Conservation (phyloP, 1,284 basidiomycete species). For the Sporisorium iseilematis-ciliati region DNA sequence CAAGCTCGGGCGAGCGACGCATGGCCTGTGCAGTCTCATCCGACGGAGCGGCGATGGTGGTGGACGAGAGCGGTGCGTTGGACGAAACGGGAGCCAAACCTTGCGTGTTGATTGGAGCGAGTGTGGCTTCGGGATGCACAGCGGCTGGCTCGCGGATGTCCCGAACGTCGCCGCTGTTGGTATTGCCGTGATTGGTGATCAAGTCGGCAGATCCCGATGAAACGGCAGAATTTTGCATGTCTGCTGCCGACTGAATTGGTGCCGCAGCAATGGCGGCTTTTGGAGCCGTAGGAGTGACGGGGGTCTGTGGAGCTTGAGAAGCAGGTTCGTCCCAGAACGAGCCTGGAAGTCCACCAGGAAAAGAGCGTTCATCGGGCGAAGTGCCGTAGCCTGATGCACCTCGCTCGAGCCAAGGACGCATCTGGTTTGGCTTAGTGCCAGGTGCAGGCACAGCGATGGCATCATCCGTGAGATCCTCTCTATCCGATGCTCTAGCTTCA, state of each 20-base stretch:
- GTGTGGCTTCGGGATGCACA: slow-evolving; percentile 4
- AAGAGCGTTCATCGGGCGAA: slow-evolving; percentile 36
- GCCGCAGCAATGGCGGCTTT: background rate
- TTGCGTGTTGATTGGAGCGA: slow-evolving; percentile 41
- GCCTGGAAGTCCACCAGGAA: slow-evolving; percentile 45
- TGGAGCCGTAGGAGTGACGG: background rate
- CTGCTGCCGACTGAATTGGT: background rate
- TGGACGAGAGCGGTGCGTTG: slow-evolving; percentile 33
- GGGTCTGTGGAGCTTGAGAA: background rate
- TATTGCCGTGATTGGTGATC: background rate
- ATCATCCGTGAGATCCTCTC: slow-evolving; percentile 24
- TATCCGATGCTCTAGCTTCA: slow-evolving; percentile 35
- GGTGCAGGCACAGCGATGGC: background rate
- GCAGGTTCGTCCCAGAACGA: slow-evolving; percentile 39
- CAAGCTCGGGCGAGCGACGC: slow-evolving; percentile 30
- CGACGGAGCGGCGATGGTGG: slow-evolving; percentile 33
- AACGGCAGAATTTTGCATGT: background rate
- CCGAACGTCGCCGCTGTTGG: slow-evolving; percentile 8
- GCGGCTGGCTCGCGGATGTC: slow-evolving; percentile 2
- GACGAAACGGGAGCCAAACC: slow-evolving; percentile 25
- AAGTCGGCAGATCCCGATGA: slow-evolving; percentile 3
- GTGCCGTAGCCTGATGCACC: slow-evolving; percentile 22
- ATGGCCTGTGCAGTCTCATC: slow-evolving; percentile 35
- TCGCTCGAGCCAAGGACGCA: slow-evolving; percentile 42
- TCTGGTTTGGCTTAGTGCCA: slow-evolving; percentile 5